Conservation (phyloP, 2,329 filamentous ascomycete genomes). For the Colletotrichum navitas region DNA sequence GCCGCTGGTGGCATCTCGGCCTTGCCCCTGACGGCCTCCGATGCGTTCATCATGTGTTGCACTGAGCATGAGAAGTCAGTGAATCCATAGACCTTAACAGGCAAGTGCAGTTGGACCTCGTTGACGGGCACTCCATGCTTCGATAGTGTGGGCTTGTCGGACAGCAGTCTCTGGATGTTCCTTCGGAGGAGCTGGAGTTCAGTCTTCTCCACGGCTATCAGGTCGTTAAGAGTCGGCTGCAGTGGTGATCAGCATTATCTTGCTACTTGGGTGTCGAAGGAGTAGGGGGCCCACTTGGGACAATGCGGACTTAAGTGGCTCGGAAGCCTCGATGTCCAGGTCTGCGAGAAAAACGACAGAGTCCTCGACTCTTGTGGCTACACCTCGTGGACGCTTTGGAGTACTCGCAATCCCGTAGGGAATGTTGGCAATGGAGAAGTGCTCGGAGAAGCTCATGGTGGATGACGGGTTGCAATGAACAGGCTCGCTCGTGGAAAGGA, state of each 20-base stretch:
- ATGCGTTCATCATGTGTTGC: constrained; percentile 65
- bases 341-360: constrained; percentile 65
- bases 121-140: constrained; percentile 39
- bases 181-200: constrained; percentile 55
- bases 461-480: background rate
- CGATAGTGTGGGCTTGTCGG: constrained; percentile 6
- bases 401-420: constrained; percentile 66
- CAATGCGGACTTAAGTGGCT: constrained; percentile 16
- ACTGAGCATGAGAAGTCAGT: constrained; percentile 67
- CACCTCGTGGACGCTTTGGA: constrained; percentile 51
- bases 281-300: constrained; percentile 2
- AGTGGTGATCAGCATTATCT: constrained; percentile 50
- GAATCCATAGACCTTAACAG: constrained; percentile 67
- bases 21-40: constrained; percentile 55
- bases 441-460: constrained; percentile 52
- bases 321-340: constrained; percentile 48
- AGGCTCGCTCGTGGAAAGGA: background rate
- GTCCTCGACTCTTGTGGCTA: constrained; percentile 64
- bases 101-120: constrained; percentile 60
- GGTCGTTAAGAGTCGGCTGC: constrained; percentile 60
- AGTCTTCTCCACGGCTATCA: constrained; percentile 59
- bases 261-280: constrained; percentile 34
- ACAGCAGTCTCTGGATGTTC: constrained; percentile 54
- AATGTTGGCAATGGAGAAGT: constrained; percentile 66
- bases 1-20: constrained; percentile 59